Evolutionary conservation across 148 eudicot genomes (phyloP).

Genomic region (Persicaria tinctoria): DNA sequence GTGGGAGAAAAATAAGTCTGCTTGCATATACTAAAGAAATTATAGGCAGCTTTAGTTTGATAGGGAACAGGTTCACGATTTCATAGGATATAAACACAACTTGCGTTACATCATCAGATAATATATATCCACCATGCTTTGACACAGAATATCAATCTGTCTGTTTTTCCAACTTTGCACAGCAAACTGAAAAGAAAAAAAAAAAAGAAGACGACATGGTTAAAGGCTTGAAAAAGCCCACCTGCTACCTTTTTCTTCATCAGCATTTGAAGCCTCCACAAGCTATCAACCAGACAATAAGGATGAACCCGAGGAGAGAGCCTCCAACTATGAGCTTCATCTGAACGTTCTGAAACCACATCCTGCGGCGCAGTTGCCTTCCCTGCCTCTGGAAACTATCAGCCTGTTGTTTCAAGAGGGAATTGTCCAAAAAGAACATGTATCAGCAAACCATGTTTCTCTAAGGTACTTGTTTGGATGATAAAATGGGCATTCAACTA

Average conservation of each 20-base stretch:
- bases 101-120: conserved; percentile 3
- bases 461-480: not conserved
- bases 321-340: conserved; percentile 79
- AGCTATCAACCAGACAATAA: conserved; percentile 32
- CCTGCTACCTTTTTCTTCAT: not conserved
- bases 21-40: too few species aligned
- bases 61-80: not conserved
- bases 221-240: not conserved
- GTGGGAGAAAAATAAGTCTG: too few species aligned
- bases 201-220: not conserved
- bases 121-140: conserved; percentile 6
- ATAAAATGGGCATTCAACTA: not conserved
- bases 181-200: conserved; percentile 5
- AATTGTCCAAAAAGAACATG: not conserved
- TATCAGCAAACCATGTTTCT: not conserved
- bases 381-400: conserved; percentile 97
- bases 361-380: conserved; percentile 72
- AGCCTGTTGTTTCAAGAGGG: conserved; percentile 1
- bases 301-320: conserved; percentile 37
- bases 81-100: not conserved
- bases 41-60: not conserved
- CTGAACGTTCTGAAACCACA: conserved; percentile 91
- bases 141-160: not conserved
- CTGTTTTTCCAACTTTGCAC: conserved; percentile 1
- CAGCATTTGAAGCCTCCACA: conserved; percentile 16